Percentiles rank a stretch among this genome's conserved stretches.
These are phyloP conservation scores for Beauveria caledonica DNA, from an alignment of 2,329 filamentous ascomycete genomes.

Conservation along the genomic window DNA sequence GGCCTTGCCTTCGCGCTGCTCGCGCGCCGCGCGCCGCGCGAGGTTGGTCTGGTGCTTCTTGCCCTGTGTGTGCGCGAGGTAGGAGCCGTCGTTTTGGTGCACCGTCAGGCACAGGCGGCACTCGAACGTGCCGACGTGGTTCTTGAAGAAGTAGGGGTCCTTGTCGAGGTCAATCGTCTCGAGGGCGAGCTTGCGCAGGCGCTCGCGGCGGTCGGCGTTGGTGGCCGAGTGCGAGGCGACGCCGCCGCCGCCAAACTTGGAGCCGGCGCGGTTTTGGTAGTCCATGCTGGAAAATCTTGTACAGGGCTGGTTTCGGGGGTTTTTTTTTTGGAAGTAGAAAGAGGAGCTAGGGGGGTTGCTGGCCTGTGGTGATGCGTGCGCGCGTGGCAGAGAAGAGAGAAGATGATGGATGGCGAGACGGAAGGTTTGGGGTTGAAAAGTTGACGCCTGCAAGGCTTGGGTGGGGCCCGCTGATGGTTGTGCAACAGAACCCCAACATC, in stretches of 20 bases:
- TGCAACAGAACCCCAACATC: not conserved
- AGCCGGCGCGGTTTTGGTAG: slow-evolving; percentile 87
- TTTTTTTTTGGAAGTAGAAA: no score
- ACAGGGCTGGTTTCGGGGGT: not conserved
- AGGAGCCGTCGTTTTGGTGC: slow-evolving; percentile 97
- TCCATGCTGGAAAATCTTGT: slow-evolving; percentile 40
- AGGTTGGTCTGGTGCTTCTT: slow-evolving; percentile 99
- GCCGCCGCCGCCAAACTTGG: slow-evolving; percentile 95
- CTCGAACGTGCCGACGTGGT: slow-evolving; percentile 96
- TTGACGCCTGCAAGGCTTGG: not conserved
- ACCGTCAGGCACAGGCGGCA: slow-evolving; percentile 95
- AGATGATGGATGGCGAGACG: not conserved
- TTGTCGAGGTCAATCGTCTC: slow-evolving; percentile 99
- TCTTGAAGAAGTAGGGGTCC: slow-evolving; percentile 99
- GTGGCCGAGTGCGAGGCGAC: slow-evolving; percentile 89
- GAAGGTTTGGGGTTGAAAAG: slow-evolving; percentile 15
- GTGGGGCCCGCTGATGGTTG: not conserved
- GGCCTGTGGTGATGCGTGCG: not conserved
- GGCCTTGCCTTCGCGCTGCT: slow-evolving; percentile 78
- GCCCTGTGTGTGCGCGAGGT: slow-evolving; percentile 96
- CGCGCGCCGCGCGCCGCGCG: slow-evolving; percentile 86
- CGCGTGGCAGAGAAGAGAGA: not conserved
- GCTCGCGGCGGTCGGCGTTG: slow-evolving; percentile 94
- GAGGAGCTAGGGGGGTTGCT: not conserved
- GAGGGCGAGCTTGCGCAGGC: slow-evolving; percentile 93